Conservation (phyloP, 2,329 filamentous ascomycete species). For the Epicoccum nigrum region DNA sequence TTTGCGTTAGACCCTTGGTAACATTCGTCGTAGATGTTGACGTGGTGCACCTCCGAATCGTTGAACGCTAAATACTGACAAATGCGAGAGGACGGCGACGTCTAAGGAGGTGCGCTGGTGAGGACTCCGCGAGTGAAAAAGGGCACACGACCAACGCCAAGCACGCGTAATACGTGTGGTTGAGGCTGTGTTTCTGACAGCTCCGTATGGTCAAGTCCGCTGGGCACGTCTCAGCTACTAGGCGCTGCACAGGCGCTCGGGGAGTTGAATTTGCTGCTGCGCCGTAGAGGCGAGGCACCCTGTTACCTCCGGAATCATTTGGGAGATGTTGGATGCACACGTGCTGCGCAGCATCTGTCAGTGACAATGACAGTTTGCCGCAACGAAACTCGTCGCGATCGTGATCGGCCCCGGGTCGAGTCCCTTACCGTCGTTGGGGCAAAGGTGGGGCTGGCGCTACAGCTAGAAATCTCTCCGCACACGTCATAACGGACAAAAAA, state of each 20-base stretch:
- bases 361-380: background rate
- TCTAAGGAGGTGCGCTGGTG: no score
- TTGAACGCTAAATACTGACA: no score
- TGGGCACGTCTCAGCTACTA: conserved; percentile 17
- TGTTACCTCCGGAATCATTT: background rate
- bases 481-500: conserved; percentile 20
- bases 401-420: conserved; percentile 7
- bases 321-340: background rate
- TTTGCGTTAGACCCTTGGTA: background rate
- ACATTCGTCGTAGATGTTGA: background rate
- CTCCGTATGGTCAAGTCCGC: conserved; percentile 11
- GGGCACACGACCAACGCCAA: conserved; percentile 16
- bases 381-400: no score
- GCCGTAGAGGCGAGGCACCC: background rate
- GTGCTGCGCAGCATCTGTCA: background rate
- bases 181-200: conserved; percentile 14
- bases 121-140: conserved; percentile 8
- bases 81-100: no score
- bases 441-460: background rate
- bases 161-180: conserved; percentile 7
- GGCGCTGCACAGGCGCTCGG: conserved; percentile 8
- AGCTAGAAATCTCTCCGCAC: conserved; percentile 13
- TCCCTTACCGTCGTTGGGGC: conserved; percentile 5
- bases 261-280: conserved; percentile 1
- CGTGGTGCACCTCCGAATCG: no score